Conservation (phyloP, 352 stramenopile species). For the Phytophthora aleatoria region DNA sequence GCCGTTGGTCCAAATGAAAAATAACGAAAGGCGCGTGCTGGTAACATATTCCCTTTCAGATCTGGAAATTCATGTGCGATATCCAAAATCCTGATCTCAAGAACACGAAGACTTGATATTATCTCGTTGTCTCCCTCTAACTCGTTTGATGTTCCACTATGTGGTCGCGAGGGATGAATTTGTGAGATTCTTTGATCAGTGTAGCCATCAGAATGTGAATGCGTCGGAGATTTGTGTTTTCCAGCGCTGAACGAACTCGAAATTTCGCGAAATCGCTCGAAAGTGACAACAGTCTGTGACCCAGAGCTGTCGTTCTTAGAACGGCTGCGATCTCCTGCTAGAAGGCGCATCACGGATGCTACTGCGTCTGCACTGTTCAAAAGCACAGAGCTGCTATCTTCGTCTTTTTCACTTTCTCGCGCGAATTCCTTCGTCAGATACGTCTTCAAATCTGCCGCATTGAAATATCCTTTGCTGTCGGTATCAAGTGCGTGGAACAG, state of each 20-base stretch:
- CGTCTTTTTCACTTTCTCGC: not conserved
- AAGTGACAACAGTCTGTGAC: conserved; percentile 14
- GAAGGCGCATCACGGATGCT: conserved; percentile 16
- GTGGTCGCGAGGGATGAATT: not conserved
- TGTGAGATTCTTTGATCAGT: not conserved
- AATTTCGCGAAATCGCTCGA: conserved; percentile 28
- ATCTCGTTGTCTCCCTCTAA: not conserved
- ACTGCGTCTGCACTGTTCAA: conserved; percentile 27
- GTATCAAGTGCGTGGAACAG: conserved; percentile 43
- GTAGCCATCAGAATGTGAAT: not conserved
- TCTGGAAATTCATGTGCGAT: conserved; percentile 32
- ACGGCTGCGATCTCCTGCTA: conserved; percentile 4
- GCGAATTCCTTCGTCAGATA: conserved; percentile 17
- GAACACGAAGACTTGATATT: conserved; percentile 34
- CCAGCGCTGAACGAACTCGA: conserved; percentile 1
- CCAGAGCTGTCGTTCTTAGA: not conserved
- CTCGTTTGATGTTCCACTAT: not conserved
- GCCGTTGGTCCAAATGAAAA: conserved; percentile 21
- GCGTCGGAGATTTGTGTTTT: not conserved
- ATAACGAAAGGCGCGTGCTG: conserved; percentile 32
- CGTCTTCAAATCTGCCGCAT: conserved; percentile 35
- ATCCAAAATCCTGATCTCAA: conserved; percentile 45
- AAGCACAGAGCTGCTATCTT: not conserved
- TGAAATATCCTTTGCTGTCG: conserved; percentile 54
- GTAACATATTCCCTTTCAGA: conserved; percentile 28